These are phyloP conservation scores for Russula lepida DNA, from an alignment of 768 basidiomycete species.

Conservation along the genomic window DNA sequence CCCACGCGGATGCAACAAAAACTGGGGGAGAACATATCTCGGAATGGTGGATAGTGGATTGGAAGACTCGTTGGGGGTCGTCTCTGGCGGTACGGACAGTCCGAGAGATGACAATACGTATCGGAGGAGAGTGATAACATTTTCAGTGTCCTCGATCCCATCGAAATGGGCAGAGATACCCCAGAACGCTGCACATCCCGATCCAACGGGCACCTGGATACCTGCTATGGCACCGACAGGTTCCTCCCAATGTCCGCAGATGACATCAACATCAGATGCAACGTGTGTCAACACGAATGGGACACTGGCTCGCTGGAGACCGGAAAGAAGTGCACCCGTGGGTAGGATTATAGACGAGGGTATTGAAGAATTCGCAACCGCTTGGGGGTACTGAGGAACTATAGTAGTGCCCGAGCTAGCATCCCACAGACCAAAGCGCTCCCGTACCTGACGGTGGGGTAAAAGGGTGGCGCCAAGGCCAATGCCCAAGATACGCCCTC, in stretches of 20 bases:
- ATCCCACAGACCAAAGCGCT: slow-evolving; percentile 28
- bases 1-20: slow-evolving; percentile 41
- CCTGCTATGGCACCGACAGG: slow-evolving; percentile 5
- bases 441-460: slow-evolving; percentile 28
- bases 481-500: slow-evolving; percentile 65
- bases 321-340: slow-evolving; percentile 1
- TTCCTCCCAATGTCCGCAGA: slow-evolving; percentile 11
- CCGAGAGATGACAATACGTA: slow-evolving; percentile 20
- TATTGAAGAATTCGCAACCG: background rate
- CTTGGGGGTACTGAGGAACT: slow-evolving; percentile 3
- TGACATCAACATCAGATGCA: background rate
- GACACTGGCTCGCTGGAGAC: slow-evolving; percentile 6
- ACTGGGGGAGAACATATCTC: slow-evolving; percentile 43
- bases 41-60: slow-evolving; percentile 36
- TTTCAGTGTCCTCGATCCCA: background rate
- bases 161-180: slow-evolving; percentile 6
- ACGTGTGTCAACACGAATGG: slow-evolving; percentile 1
- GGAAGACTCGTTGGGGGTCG: background rate
- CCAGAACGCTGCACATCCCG: slow-evolving; percentile 14
- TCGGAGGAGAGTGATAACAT: background rate
- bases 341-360: slow-evolving; percentile 6
- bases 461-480: slow-evolving; percentile 49
- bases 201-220: slow-evolving; percentile 12
- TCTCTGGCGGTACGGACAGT: slow-evolving; percentile 29
- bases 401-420: slow-evolving; percentile 30